Evolutionary conservation across 2,329 filamentous ascomycete species (phyloP).

Genomic region (Xylaria arbuscula): DNA sequence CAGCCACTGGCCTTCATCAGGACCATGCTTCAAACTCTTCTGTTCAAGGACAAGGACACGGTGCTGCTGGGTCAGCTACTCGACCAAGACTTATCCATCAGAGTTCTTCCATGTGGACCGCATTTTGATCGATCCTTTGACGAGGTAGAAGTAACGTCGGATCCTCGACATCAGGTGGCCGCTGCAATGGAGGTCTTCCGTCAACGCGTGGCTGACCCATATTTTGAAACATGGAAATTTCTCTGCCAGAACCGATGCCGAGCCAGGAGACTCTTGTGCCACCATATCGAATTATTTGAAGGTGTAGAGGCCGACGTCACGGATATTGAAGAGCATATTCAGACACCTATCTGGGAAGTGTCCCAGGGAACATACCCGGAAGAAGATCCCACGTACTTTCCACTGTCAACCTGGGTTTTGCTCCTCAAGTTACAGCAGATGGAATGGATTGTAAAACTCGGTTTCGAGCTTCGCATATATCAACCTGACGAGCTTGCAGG

Average conservation of each 20-base stretch:
- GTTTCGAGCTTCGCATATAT: constrained; percentile 94
- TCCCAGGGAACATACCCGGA: constrained; percentile 60
- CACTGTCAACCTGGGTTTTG: constrained; percentile 89
- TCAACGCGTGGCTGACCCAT: constrained; percentile 72
- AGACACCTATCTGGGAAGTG: constrained; percentile 69
- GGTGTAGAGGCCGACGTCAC: constrained; percentile 84
- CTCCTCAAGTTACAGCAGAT: constrained; percentile 90
- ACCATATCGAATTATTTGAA: constrained; percentile 86
- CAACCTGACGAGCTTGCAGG: constrained; percentile 83
- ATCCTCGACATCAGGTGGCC: constrained; percentile 79
- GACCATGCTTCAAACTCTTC: constrained; percentile 78
- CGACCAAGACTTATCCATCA: constrained; percentile 81
- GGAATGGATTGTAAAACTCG: constrained; percentile 87
- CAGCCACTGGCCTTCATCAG: constrained; percentile 87
- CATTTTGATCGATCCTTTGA: constrained; percentile 81
- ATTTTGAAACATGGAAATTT: constrained; percentile 84
- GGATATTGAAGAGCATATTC: constrained; percentile 76
- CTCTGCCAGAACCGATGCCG: constrained; percentile 92
- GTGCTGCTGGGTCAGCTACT: constrained; percentile 78
- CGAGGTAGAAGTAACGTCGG: constrained; percentile 76
- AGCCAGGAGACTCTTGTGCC: constrained; percentile 87
- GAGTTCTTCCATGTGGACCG: constrained; percentile 77
- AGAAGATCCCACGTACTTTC: constrained; percentile 68
- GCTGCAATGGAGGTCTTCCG: constrained; percentile 78
- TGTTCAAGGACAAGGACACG: constrained; percentile 79